Evolutionary conservation across 2,329 filamentous ascomycete genomes (phyloP).

Genomic region (Botrytis squamosa): DNA sequence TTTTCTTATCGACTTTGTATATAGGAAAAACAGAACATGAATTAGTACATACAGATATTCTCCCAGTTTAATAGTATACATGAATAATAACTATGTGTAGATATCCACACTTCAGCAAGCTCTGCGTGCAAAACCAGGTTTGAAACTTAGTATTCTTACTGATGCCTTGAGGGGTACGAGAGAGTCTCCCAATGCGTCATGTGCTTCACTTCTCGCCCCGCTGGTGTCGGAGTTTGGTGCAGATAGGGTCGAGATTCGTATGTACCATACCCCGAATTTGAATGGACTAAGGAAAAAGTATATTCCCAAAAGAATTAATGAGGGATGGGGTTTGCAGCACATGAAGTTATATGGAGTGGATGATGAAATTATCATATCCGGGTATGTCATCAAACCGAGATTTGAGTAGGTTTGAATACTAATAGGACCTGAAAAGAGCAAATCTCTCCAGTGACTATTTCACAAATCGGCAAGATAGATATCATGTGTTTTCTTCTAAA

Average conservation of each 20-base stretch:
- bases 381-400: slow-evolving; percentile 50
- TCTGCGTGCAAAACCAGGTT: slow-evolving; percentile 68
- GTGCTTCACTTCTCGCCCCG: slow-evolving; percentile 81
- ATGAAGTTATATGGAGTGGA: slow-evolving; percentile 99
- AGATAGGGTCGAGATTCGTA: slow-evolving; percentile 83
- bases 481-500: slow-evolving; percentile 82
- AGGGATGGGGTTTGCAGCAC: slow-evolving; percentile 96
- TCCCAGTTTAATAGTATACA: background rate
- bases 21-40: slow-evolving; percentile 93
- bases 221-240: slow-evolving; percentile 81
- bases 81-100: slow-evolving; percentile 41
- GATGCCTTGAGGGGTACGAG: slow-evolving; percentile 89
- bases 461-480: slow-evolving; percentile 90
- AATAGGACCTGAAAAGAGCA: slow-evolving; percentile 49
- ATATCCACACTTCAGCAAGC: slow-evolving; percentile 76
- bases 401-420: background rate
- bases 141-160: slow-evolving; percentile 85
- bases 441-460: slow-evolving; percentile 95
- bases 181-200: slow-evolving; percentile 81
- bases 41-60: slow-evolving; percentile 45
- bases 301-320: slow-evolving; percentile 88
- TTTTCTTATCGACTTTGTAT: slow-evolving; percentile 95
- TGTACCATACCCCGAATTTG: slow-evolving; percentile 97
- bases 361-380: slow-evolving; percentile 92
- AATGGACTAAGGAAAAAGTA: slow-evolving; percentile 81